Evolutionary conservation across 805 yeast species (phyloP), one percentile per base, ranked within the genome.

Genomic region (Yarrowia sp.): DNA sequence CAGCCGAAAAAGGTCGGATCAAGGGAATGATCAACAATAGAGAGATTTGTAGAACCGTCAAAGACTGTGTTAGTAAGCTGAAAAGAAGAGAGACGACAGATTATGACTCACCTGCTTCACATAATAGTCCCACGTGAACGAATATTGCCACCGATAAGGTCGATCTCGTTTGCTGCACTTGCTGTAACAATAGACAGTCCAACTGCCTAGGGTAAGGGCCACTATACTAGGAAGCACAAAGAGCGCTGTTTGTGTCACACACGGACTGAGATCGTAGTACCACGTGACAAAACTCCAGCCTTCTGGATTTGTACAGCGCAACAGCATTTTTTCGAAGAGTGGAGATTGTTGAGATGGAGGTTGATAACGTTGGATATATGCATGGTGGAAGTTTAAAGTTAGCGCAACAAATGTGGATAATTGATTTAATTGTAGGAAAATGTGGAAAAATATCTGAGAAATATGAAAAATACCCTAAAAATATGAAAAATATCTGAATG

Each of bases 211-310:
- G n/a, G 41, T 30, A 7, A 41, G 7, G 10, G 51, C 63, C 28
- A 58, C 30, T 4, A 58, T 14, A 22, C 51, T 43, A 0, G 61
- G 61, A 2, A 54, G 35, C 61, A 26, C 46, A 38, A 54, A 54
- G 19, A 54, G 26, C 14, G 46, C 61, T 7, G 63, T 58, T 8
- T 58, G 63, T 9, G 51, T 14, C 3, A 58, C 51, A 21, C 63
- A 58, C 4, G 63, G 63, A n/a, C 51, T 58, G 22, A 58, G 40
- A 10, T 58, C 63, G 41, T 58, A 58, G 51, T 58, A 58, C 49
- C 51, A 58, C 12, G 63, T 41, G 12, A 58, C 41, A 4, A 19
- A 8, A 32, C 11, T 12, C 63, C 63, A 58, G 9, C 63, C 63
- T 16, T 58, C 63, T 2, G 46, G 46, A 6, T 38, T 35, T 7